phyloP scores from a whole-genome alignment of 345 rosid genomes.

The Moricandia arvensis region DNA sequence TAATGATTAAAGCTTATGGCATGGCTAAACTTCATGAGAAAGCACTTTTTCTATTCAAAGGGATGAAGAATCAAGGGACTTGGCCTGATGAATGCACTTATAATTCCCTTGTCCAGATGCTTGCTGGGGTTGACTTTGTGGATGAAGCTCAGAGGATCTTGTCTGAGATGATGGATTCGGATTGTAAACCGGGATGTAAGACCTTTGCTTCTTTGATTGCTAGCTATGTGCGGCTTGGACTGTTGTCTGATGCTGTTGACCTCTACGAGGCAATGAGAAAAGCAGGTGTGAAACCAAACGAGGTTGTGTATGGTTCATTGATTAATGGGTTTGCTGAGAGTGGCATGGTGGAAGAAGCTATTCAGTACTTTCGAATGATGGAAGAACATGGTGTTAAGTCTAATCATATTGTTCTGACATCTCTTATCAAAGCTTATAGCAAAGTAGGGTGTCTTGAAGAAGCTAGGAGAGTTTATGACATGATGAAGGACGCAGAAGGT shows the following conservation, averaged over 20 bases:
- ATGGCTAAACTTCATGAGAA: slow-evolving; percentile 74
- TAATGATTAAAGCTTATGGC: slow-evolving; percentile 94
- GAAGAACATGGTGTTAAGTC: slow-evolving; percentile 56
- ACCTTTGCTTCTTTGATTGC: slow-evolving; percentile 72
- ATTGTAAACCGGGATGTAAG: slow-evolving; percentile 58
- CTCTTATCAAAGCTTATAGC: slow-evolving; percentile 79
- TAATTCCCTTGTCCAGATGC: slow-evolving; percentile 83
- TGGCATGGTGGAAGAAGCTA: slow-evolving; percentile 67
- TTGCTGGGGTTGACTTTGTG: slow-evolving; percentile 65
- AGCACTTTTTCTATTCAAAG: slow-evolving; percentile 71
- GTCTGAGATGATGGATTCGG: slow-evolving; percentile 67
- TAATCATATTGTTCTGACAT: slow-evolving; percentile 72
- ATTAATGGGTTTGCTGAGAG: slow-evolving; percentile 82
- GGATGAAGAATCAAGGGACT: slow-evolving; percentile 78
- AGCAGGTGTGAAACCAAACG: slow-evolving; percentile 71
- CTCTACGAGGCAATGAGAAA: slow-evolving; percentile 53
- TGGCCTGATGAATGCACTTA: slow-evolving; percentile 91
- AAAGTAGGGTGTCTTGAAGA: slow-evolving; percentile 74
- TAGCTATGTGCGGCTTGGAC: slow-evolving; percentile 68
- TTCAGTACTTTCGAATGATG: slow-evolving; percentile 61
- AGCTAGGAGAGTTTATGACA: slow-evolving; percentile 62
- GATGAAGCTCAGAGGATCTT: slow-evolving; percentile 67
- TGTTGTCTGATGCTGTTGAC: slow-evolving; percentile 60
- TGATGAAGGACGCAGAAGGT: slow-evolving; percentile 58
- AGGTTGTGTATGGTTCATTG: slow-evolving; percentile 76